Percentiles rank a stretch among this genome's conserved stretches.
phyloP scores from a whole-genome alignment of 1,284 basidiomycete genomes.

The Cryptococcus sp. region DNA sequence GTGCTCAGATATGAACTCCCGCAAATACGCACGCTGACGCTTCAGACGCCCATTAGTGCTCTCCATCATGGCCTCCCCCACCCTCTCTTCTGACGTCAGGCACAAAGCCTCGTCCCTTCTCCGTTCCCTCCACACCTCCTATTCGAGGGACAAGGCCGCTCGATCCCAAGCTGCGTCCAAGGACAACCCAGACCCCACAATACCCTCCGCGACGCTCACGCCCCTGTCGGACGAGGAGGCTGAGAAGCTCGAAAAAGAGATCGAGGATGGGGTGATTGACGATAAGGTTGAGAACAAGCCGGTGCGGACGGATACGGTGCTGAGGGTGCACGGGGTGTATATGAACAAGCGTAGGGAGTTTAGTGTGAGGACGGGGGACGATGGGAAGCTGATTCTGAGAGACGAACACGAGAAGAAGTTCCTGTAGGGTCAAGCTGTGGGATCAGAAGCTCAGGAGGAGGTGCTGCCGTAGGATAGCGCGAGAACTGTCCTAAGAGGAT shows the following conservation, averaged over 20 bases:
- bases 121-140: conserved; percentile 26
- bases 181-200: not conserved
- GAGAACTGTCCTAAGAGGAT: too few relatives aligned
- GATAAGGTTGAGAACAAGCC: conserved; percentile 29
- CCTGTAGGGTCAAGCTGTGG: not conserved
- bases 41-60: conserved; percentile 4
- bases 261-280: conserved; percentile 21
- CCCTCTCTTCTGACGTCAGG: conserved; percentile 38
- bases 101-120: conserved; percentile 30
- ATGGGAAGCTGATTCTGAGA: conserved; percentile 32
- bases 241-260: conserved; percentile 16
- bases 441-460: not conserved
- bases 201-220: conserved; percentile 11
- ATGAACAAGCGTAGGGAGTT: conserved; percentile 34
- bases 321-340: conserved; percentile 40
- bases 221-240: conserved; percentile 20
- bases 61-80: conserved; percentile 37
- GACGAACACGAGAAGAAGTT: conserved; percentile 25
- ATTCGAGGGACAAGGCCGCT: conserved; percentile 29
- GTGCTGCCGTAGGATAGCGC: too few relatives aligned
- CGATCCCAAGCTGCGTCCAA: not conserved
- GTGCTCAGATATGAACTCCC: not conserved
- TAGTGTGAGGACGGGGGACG: conserved; percentile 25
- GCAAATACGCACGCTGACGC: not conserved
- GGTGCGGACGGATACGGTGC: conserved; percentile 25